These are phyloP conservation scores for Conoideocrella luteorostrata DNA, from an alignment of 2,329 filamentous ascomycete species.

Conservation along the genomic window DNA sequence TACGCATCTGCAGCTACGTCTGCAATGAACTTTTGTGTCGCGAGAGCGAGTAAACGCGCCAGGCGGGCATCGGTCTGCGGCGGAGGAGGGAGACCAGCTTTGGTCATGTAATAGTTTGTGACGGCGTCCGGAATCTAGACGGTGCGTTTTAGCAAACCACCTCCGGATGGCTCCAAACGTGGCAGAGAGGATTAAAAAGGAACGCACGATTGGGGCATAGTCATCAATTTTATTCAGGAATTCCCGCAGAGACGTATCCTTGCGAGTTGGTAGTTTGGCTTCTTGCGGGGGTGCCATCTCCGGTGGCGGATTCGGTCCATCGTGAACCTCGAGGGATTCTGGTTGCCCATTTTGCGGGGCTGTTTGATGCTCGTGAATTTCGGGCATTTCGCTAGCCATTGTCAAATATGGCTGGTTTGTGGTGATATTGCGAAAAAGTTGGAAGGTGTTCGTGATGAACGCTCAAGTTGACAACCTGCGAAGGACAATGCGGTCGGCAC, in stretches of 20 bases:
- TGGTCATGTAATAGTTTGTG: conserved; percentile 95
- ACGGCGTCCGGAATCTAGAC: conserved; percentile 99
- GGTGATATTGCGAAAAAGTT: no score
- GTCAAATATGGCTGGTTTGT: conserved; percentile 8
- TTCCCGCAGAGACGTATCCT: conserved; percentile 87
- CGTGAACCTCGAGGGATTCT: conserved; percentile 12
- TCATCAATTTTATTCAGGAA: conserved; percentile 97
- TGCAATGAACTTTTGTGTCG: conserved; percentile 98
- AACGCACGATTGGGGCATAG: conserved; percentile 87
- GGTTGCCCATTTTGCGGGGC: conserved; percentile 20
- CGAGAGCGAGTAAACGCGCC: conserved; percentile 86
- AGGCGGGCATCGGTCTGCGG: conserved; percentile 86
- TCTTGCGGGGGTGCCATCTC: conserved; percentile 47
- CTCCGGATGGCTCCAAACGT: no score
- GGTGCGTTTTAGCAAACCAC: no score
- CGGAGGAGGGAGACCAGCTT: conserved; percentile 87
- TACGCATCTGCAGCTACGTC: conserved; percentile 97
- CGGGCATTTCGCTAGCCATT: conserved; percentile 31
- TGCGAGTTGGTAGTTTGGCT: conserved; percentile 67
- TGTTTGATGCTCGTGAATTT: conserved; percentile 24
- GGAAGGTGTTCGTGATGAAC: no score
- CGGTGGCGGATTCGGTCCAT: conserved; percentile 22
- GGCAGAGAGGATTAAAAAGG: background rate
- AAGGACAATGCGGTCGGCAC: no score
- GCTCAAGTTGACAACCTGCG: no score